These are phyloP conservation scores for Panaeolus papilionaceus DNA, from an alignment of 768 basidiomycete genomes.

Conservation along the genomic window DNA sequence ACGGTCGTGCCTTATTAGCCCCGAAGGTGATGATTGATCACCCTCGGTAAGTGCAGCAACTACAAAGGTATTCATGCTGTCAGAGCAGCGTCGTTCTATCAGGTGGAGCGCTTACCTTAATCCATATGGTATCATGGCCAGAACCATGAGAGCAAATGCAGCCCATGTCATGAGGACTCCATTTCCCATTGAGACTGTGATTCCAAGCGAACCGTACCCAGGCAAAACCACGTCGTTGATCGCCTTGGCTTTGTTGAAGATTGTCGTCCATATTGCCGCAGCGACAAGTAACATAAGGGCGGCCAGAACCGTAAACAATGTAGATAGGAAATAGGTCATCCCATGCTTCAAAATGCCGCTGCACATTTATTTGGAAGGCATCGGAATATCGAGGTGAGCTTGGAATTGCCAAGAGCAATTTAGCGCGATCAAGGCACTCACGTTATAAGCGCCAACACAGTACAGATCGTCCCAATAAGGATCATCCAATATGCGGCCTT, in stretches of 20 bases:
- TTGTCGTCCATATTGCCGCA: conserved; percentile 78
- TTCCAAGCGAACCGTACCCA: conserved; percentile 54
- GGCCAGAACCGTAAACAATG: conserved; percentile 64
- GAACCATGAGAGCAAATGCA: conserved; percentile 68
- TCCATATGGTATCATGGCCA: conserved; percentile 79
- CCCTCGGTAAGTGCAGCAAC: conserved; percentile 5
- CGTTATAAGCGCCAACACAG: neutral
- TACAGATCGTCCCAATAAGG: conserved; percentile 4
- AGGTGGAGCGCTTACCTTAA: conserved; percentile 60
- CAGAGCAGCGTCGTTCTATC: neutral
- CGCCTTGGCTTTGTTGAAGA: conserved; percentile 66
- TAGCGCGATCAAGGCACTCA: neutral
- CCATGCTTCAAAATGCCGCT: conserved; percentile 75
- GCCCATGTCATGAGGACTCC: conserved; percentile 78
- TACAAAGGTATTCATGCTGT: neutral
- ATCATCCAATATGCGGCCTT: conserved; percentile 10
- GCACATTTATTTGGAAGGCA: neutral
- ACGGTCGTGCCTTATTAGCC: neutral
- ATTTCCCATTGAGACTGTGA: conserved; percentile 64
- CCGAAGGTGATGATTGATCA: neutral
- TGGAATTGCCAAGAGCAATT: neutral
- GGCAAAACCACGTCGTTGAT: conserved; percentile 59
- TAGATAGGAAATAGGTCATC: conserved; percentile 72
- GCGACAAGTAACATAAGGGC: conserved; percentile 70
- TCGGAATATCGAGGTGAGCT: neutral